Base-by-base conservation (phyloP, 208 protist species). In the Acanthamoeba lenticulata region DNA sequence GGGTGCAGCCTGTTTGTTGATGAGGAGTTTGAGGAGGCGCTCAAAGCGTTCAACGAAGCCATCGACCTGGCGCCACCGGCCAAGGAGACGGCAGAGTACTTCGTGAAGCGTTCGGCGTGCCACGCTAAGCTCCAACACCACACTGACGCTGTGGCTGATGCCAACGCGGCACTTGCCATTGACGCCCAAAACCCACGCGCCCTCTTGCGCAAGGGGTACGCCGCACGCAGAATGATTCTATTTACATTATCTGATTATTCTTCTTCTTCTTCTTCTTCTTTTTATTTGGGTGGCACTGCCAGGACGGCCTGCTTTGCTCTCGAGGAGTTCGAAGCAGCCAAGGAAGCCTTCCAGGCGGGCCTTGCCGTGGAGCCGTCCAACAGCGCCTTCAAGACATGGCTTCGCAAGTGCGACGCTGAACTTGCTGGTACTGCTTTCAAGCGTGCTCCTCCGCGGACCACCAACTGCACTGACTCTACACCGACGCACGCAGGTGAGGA, bases 371-470 rank as follows among this genome's bases (percentile, higher is more conserved):
- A 95, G 32, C 52, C 88, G 7, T 1, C 44, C 27, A 93, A 94
- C 60, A 47, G 42, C 57, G 21, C 44, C 38, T 94, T 94, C 62
- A 94, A 94, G 55, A 95, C 94, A n/a, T 95, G 94, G 94, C 55
- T 95, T 36, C 94, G 94, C 88, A 95, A 95, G 77, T 95, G 94
- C 94, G 69, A 93, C 11, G 94, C 94, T 38, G 94, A 95, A 62
- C 40, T 95, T 72, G 62, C 62, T 7, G 62, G 62, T 38, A 72
- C 2, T 57, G 49, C 19, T 19, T 19, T 19, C 49, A 57, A 19
- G 6, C 62, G n/a, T 29, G 2, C 6, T 15, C 32, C 1, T 72
- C 32, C 32, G 9, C 4, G 5, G 57, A 5, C 19, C 5, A 38
- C 29, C 1, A 19, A 5, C 24, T 72, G 2, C 62, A 1, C 27